These are phyloP conservation scores for Herpotrichia juniperi DNA, from an alignment of 2,329 filamentous ascomycete genomes.

Conservation along the genomic window DNA sequence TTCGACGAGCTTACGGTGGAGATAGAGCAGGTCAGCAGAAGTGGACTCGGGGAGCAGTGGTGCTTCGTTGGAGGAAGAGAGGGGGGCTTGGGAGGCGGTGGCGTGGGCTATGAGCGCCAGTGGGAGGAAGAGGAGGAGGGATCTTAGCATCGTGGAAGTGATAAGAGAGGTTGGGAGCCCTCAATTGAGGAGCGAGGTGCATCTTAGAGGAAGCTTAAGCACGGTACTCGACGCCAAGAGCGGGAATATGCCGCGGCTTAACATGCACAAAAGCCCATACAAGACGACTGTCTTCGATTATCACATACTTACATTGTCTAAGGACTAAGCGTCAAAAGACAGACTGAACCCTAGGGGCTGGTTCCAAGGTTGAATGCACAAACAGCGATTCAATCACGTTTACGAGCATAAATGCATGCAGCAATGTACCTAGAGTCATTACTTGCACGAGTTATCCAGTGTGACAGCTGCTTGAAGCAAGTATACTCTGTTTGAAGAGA, in stretches of 20 bases:
- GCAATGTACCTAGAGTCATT: too few relatives aligned
- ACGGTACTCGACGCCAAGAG: not conserved
- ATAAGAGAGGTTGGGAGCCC: not conserved
- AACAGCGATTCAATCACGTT: too few relatives aligned
- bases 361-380: too few relatives aligned
- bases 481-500: constrained; percentile 14
- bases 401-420: too few relatives aligned
- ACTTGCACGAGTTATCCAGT: too few relatives aligned
- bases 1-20: constrained; percentile 78
- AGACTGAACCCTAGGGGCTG: too few relatives aligned
- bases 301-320: too few relatives aligned
- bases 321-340: too few relatives aligned
- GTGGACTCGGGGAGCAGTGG: constrained; percentile 23
- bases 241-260: too few relatives aligned
- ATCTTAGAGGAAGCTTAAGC: constrained; percentile 5
- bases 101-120: constrained; percentile 17
- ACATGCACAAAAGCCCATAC: too few relatives aligned
- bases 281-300: too few relatives aligned
- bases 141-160: constrained; percentile 21
- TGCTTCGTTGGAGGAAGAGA: constrained; percentile 8
- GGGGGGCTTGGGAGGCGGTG: constrained; percentile 4
- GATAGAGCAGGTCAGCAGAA: constrained; percentile 63
- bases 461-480: not conserved
- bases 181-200: constrained; percentile 6
- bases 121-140: constrained; percentile 18